Percentiles rank a stretch among this genome's conserved stretches.
phyloP scores from a whole-genome alignment of 176 grass and related monocot species.

The Carex kokanica region DNA sequence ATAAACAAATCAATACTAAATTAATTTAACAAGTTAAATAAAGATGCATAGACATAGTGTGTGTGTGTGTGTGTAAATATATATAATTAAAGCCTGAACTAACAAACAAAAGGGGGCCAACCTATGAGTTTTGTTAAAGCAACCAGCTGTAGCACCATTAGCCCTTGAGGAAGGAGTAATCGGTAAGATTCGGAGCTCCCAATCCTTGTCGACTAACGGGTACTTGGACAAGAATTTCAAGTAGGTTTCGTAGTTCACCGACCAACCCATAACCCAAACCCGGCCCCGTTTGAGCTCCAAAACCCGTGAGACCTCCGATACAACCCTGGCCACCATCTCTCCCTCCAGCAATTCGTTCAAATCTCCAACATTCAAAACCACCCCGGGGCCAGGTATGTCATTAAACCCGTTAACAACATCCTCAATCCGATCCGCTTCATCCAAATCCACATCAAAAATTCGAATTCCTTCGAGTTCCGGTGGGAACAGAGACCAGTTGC shows the following conservation, averaged over 20 bases:
- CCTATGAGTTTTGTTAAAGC: conserved; percentile 53
- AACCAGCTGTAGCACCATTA: conserved; percentile 10
- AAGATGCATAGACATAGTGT: not conserved
- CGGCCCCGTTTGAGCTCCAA: conserved; percentile 51
- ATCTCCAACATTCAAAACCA: conserved; percentile 69
- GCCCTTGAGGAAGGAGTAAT: conserved; percentile 48
- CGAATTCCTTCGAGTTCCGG: conserved; percentile 31
- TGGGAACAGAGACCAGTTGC: conserved; percentile 37
- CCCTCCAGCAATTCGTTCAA: conserved; percentile 61
- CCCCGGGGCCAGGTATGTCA: conserved; percentile 11
- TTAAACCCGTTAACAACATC: conserved; percentile 27
- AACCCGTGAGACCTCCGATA: conserved; percentile 70
- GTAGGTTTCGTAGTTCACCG: conserved; percentile 84
- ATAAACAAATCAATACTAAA: conserved; percentile 3
- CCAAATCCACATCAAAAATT: conserved; percentile 32
- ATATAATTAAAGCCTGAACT: not conserved
- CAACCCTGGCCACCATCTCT: conserved; percentile 36
- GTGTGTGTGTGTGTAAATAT: not conserved
- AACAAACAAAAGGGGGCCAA: conserved; percentile 12
- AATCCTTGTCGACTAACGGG: conserved; percentile 88
- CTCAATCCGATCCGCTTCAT: conserved; percentile 27
- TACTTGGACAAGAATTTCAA: conserved; percentile 85
- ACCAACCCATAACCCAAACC: conserved; percentile 85
- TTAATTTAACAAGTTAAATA: not conserved
- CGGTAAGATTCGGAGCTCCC: conserved; percentile 87